These are phyloP conservation scores for Entomortierella parvispora DNA, from an alignment of 192 early-diverging fungal genomes.

Conservation along the genomic window DNA sequence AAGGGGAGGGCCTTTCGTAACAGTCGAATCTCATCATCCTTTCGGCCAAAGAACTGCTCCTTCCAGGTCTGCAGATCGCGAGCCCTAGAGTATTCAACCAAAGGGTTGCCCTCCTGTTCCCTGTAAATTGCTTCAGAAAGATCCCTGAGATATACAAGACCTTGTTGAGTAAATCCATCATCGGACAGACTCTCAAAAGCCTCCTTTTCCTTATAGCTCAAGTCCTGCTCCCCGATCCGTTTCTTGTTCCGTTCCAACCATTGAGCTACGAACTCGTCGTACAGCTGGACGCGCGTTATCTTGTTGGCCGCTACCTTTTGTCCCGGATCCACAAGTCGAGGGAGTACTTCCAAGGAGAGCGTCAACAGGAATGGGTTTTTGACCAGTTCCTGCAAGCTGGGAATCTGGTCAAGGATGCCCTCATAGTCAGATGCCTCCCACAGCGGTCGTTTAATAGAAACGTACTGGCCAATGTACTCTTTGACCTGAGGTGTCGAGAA, in stretches of 20 bases:
- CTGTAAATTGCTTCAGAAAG: background rate
- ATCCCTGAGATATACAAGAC: background rate
- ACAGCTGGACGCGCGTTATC: background rate
- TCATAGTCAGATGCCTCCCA: background rate
- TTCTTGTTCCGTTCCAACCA: background rate
- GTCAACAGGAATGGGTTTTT: background rate
- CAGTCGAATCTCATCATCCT: background rate
- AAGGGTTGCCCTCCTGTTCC: background rate
- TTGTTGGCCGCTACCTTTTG: background rate
- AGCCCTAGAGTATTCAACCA: background rate
- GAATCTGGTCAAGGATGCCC: background rate
- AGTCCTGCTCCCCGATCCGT: background rate
- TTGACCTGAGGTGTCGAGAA: no score
- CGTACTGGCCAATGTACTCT: background rate
- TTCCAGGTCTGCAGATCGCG: background rate
- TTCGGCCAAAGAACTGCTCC: background rate
- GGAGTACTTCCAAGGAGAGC: background rate
- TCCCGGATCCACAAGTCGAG: background rate
- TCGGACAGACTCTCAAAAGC: background rate
- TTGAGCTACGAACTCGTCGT: background rate
- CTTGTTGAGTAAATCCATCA: background rate
- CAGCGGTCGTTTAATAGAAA: background rate
- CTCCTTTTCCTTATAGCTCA: background rate
- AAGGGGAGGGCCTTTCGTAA: background rate
- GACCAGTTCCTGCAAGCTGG: background rate